phyloP scores from a whole-genome alignment of 495 filamentous ascomycete genomes.

The Aspergillus nanangensis region DNA sequence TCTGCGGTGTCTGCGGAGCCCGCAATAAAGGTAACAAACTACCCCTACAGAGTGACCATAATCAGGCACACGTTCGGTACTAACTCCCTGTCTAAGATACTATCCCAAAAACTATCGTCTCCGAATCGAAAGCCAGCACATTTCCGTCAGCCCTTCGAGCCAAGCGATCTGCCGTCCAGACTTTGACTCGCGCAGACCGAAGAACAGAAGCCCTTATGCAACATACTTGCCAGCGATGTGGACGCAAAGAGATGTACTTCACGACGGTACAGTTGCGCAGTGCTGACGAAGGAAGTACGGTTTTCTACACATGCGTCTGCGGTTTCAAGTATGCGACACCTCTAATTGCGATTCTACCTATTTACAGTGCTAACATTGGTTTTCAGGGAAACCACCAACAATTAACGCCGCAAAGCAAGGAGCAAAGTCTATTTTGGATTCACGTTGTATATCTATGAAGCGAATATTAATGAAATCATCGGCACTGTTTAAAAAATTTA shows the following conservation, averaged over 20 bases:
- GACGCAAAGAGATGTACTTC: constrained; percentile 76
- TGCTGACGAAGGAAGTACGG: constrained; percentile 92
- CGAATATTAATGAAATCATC: constrained; percentile 20
- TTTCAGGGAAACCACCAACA: constrained; percentile 30
- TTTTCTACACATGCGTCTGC: constrained; percentile 84
- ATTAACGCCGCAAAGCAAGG: neutral
- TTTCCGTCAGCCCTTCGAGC: constrained; percentile 85
- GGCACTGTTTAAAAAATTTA: constrained; percentile 13
- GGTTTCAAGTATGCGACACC: constrained; percentile 66
- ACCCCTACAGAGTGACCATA: no score
- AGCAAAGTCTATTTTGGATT: constrained; percentile 6
- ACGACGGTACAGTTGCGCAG: constrained; percentile 81
- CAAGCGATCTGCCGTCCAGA: constrained; percentile 82
- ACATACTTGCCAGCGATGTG: constrained; percentile 75
- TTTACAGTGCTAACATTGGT: constrained; percentile 16
- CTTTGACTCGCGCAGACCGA: constrained; percentile 70
- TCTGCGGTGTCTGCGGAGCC: constrained; percentile 80
- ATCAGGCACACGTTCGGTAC: no score
- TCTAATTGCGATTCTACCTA: neutral
- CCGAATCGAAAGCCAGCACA: constrained; percentile 73
- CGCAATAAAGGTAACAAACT: constrained; percentile 83
- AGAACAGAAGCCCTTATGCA: constrained; percentile 70
- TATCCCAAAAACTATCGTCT: constrained; percentile 74
- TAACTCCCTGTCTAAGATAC: constrained; percentile 53
- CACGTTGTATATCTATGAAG: constrained; percentile 19